Evolutionary conservation across 2,329 filamentous ascomycete species (phyloP).

Genomic region (Aspergillus tanneri): DNA sequence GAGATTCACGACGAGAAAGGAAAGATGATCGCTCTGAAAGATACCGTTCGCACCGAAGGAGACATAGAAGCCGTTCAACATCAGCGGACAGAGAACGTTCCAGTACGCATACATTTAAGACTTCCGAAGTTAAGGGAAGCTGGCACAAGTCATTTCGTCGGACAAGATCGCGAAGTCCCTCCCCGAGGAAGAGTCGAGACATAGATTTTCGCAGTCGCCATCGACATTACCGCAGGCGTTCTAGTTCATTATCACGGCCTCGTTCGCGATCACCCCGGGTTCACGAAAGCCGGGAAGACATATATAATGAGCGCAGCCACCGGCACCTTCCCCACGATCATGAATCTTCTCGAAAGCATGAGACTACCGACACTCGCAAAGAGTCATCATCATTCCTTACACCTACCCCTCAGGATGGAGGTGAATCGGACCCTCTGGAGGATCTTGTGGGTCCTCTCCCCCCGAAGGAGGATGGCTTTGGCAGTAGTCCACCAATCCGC

Average conservation of each 20-base stretch:
- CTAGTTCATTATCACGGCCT: conserved; percentile 21
- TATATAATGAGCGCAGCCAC: conserved; percentile 12
- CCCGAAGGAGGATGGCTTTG: conserved; percentile 46
- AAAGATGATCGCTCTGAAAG: conserved; percentile 24
- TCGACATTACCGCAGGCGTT: conserved; percentile 17
- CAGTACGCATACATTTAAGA: conserved; percentile 23
- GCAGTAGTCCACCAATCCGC: conserved; percentile 42
- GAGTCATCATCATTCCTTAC: conserved; percentile 3
- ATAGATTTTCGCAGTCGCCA: conserved; percentile 15
- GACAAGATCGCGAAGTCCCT: conserved; percentile 23
- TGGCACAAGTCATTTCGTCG: conserved; percentile 18
- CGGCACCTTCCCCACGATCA: conserved; percentile 4
- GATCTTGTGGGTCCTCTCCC: conserved; percentile 72
- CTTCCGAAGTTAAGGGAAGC: conserved; percentile 19
- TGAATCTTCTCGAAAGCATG: conserved; percentile 7
- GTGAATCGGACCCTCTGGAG: conserved; percentile 69
- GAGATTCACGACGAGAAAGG: conserved; percentile 22
- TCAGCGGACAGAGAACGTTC: conserved; percentile 27
- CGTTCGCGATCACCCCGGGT: conserved; percentile 19
- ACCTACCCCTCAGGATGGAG: conserved; percentile 14
- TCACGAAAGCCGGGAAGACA: conserved; percentile 16
- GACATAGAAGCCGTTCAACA: conserved; percentile 28
- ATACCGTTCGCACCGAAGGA: conserved; percentile 29
- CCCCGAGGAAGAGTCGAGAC: conserved; percentile 15
- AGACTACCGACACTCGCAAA: background rate